A percentile compares a stretch with the other conserved stretches of the same genome.
phyloP scores from a whole-genome alignment of 1,284 basidiomycete species.

The Papiliotrema terrestris region DNA sequence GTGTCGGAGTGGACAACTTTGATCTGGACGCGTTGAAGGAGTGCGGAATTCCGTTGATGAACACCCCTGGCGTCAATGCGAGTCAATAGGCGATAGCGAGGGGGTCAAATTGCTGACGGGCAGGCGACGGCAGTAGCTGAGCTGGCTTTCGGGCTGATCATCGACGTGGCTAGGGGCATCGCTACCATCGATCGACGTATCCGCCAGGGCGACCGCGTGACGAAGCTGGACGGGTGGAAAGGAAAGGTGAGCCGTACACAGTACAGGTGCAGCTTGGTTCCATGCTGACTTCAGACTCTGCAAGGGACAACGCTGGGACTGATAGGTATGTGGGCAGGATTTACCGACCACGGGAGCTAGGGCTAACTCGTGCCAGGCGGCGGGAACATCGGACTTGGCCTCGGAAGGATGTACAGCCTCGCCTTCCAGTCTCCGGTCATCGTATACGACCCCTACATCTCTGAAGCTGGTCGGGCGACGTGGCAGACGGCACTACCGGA shows the following conservation, averaged over 20 bases:
- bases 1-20: slow-evolving; percentile 9
- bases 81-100: background rate
- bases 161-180: background rate
- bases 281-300: background rate
- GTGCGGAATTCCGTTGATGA: slow-evolving; percentile 5
- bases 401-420: background rate
- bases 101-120: no score
- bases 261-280: background rate
- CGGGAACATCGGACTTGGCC: background rate
- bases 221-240: slow-evolving; percentile 2
- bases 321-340: background rate
- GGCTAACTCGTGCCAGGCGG: background rate
- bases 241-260: background rate
- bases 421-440: background rate
- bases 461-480: background rate
- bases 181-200: background rate
- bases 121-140: slow-evolving; percentile 1
- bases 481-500: background rate
- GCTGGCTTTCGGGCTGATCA: background rate
- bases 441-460: background rate
- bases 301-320: background rate
- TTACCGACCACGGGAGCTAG: no score
- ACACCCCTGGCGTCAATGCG: slow-evolving; percentile 9
- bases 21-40: slow-evolving; percentile 1
- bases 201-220: background rate